Percentiles rank a stretch among this genome's conserved stretches.
These are phyloP conservation scores for Colletotrichum sp. DNA, from an alignment of 2,329 filamentous ascomycete species.

Conservation along the genomic window DNA sequence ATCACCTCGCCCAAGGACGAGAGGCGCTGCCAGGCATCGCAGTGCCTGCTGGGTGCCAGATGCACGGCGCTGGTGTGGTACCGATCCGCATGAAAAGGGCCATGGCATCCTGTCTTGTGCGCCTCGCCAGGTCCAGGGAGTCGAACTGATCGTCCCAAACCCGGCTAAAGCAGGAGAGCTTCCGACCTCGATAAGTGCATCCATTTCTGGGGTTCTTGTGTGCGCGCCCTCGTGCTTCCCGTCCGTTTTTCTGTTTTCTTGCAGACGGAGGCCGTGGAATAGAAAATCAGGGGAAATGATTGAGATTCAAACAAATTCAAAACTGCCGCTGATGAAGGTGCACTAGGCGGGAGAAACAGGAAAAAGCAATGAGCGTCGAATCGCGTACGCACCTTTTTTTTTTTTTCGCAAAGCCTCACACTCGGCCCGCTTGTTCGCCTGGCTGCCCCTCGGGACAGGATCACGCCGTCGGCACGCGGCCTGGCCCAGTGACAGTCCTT, in stretches of 20 bases:
- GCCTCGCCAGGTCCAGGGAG: background rate
- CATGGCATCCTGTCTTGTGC: background rate
- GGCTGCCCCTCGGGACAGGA: constrained; percentile 6
- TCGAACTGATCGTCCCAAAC: background rate
- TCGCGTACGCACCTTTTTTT: constrained; percentile 3
- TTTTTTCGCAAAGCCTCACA: constrained; percentile 5
- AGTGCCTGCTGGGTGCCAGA: background rate
- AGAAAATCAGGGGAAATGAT: background rate
- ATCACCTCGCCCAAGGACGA: background rate
- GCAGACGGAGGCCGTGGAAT: background rate
- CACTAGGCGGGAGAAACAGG: constrained; percentile 6
- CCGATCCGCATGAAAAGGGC: background rate
- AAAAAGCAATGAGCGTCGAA: constrained; percentile 12
- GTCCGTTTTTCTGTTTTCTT: background rate
- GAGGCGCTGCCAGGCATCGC: background rate
- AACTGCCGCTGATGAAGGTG: constrained; percentile 9
- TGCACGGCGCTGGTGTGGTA: constrained; percentile 8
- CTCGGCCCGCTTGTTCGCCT: constrained; percentile 16
- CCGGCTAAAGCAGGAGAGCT: background rate
- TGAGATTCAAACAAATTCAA: background rate
- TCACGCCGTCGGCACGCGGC: constrained; percentile 6
- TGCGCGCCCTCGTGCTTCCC: background rate
- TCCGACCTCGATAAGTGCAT: background rate
- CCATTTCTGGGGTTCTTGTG: background rate
- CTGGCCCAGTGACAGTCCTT: background rate